Evolutionary conservation across 2,329 filamentous ascomycete species (phyloP).

Genomic region (Xylaria sp.): DNA sequence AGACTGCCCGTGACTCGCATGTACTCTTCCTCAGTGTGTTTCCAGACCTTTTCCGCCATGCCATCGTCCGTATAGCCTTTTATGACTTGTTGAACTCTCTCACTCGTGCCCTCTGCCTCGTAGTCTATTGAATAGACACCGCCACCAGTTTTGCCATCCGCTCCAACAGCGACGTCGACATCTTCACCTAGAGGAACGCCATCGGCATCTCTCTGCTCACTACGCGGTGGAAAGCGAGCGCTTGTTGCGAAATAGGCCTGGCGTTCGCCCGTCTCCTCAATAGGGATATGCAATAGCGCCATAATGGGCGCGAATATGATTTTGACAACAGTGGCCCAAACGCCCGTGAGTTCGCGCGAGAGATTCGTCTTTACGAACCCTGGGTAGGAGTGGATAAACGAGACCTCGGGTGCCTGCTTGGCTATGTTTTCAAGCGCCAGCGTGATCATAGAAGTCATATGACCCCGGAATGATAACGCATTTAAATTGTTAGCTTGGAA

Average conservation of each 20-base stretch:
- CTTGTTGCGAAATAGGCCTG: conserved; percentile 54
- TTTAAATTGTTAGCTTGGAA: conserved; percentile 56
- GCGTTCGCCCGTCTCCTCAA: conserved; percentile 54
- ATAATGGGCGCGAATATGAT: conserved; percentile 40
- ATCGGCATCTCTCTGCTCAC: conserved; percentile 40
- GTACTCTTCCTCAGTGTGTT: conserved; percentile 52
- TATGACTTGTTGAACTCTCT: conserved; percentile 47
- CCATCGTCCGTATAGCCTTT: conserved; percentile 45
- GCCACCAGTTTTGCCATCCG: conserved; percentile 50
- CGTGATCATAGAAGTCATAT: conserved; percentile 54
- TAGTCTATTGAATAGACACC: conserved; percentile 54
- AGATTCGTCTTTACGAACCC: conserved; percentile 53
- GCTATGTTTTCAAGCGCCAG: conserved; percentile 26
- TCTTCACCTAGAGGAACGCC: conserved; percentile 45
- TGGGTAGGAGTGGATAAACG: conserved; percentile 56
- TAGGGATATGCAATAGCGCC: conserved; percentile 39
- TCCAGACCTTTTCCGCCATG: conserved; percentile 51
- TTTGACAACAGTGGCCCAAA: conserved; percentile 47
- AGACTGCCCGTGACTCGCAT: not conserved
- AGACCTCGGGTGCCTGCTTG: conserved; percentile 55
- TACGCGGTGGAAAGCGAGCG: conserved; percentile 47
- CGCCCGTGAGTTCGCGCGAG: conserved; percentile 42
- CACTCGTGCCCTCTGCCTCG: conserved; percentile 48
- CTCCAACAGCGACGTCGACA: conserved; percentile 45
- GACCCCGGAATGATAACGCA: conserved; percentile 55